These are phyloP conservation scores for Pythium aristosporum DNA, from an alignment of 352 stramenopile genomes.

Conservation along the genomic window DNA sequence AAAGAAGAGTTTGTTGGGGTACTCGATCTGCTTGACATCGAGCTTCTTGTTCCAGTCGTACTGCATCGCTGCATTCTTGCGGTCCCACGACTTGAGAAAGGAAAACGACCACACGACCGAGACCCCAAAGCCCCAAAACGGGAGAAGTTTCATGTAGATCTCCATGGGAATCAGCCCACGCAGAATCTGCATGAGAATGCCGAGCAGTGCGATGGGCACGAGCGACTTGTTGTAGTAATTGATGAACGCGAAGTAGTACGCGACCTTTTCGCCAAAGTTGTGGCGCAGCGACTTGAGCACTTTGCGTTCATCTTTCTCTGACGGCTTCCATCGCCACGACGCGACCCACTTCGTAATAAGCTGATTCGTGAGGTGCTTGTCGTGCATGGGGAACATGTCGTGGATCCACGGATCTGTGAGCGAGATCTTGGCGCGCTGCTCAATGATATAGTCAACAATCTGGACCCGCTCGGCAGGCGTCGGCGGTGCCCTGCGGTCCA, in stretches of 20 bases:
- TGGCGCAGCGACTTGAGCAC: constrained; percentile 62
- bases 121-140: constrained; percentile 81
- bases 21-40: constrained; percentile 82
- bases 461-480: constrained; percentile 82
- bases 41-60: constrained; percentile 82
- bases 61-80: constrained; percentile 75
- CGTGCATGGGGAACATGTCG: constrained; percentile 85
- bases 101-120: constrained; percentile 80
- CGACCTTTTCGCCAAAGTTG: constrained; percentile 86
- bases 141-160: constrained; percentile 76
- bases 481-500: constrained; percentile 52
- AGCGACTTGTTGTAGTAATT: constrained; percentile 83
- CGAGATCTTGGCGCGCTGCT: constrained; percentile 64
- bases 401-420: constrained; percentile 66
- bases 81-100: constrained; percentile 85
- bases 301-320: constrained; percentile 52
- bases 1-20: constrained; percentile 79
- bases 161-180: constrained; percentile 53
- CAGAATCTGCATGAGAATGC: constrained; percentile 56
- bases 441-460: constrained; percentile 85
- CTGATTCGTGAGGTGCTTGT: constrained; percentile 61
- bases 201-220: constrained; percentile 67
- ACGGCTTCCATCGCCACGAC: constrained; percentile 43
- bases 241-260: constrained; percentile 87
- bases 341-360: constrained; percentile 70